These are phyloP conservation scores for Eucommia ulmoides DNA, from an alignment of 257 asterid species.

Conservation along the genomic window DNA sequence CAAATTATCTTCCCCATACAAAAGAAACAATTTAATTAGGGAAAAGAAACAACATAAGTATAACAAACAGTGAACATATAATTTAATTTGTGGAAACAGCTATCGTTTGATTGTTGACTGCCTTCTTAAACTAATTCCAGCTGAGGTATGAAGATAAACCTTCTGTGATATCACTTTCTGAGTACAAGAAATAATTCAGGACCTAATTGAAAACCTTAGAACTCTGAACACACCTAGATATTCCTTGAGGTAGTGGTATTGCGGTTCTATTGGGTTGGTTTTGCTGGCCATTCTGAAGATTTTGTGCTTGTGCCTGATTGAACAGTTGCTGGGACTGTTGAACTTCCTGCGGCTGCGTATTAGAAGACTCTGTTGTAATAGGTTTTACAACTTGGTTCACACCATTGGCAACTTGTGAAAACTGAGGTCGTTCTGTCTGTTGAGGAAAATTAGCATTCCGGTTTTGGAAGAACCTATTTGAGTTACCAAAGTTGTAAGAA, in stretches of 20 bases:
- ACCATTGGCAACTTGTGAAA: conserved; percentile 39
- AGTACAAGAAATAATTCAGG: conserved; percentile 40
- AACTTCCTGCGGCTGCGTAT: conserved; percentile 29
- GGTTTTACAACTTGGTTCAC: conserved; percentile 34
- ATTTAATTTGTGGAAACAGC: no score
- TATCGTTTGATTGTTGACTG: no score
- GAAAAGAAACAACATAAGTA: no score
- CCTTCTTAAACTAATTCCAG: conserved; percentile 50
- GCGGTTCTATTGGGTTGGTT: conserved; percentile 58
- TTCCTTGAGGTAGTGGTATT: conserved; percentile 88
- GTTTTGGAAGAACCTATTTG: conserved; percentile 56
- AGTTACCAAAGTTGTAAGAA: conserved; percentile 51
- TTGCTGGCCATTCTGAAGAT: conserved; percentile 43
- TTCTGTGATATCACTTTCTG: conserved; percentile 28
- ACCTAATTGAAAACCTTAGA: conserved; percentile 76
- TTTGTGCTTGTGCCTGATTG: conserved; percentile 44
- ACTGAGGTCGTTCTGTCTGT: conserved; percentile 54
- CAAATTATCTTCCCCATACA: no score
- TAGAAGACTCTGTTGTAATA: conserved; percentile 29
- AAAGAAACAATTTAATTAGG: no score
- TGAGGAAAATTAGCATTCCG: conserved; percentile 47
- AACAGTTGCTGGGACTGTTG: conserved; percentile 51
- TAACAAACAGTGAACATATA: no score
- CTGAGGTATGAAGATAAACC: conserved; percentile 21
- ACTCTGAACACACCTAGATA: conserved; percentile 94